A percentile compares a stretch with the other conserved stretches of the same genome.
These are phyloP conservation scores for Russula griseocarnosa DNA, from an alignment of 768 basidiomycete species.

Conservation along the genomic window DNA sequence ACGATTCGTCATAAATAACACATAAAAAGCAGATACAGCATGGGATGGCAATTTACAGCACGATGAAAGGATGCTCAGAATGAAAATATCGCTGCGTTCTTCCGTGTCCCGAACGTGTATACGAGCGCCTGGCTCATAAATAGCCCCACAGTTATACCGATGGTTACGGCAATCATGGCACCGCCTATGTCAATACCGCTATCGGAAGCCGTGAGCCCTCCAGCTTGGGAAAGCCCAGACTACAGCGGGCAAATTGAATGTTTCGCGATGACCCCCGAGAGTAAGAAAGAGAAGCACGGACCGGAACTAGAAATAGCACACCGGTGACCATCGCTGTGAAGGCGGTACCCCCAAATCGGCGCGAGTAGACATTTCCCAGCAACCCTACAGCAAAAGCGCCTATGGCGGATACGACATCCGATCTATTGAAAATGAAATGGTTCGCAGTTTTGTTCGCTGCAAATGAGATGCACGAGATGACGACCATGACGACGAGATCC, in stretches of 20 bases:
- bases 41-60: background rate
- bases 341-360: constrained; percentile 76
- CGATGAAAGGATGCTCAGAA: constrained; percentile 40
- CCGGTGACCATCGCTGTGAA: constrained; percentile 92
- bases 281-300: constrained; percentile 38
- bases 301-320: constrained; percentile 79
- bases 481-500: constrained; percentile 75
- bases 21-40: background rate
- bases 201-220: constrained; percentile 79
- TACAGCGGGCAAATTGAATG: constrained; percentile 32
- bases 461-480: constrained; percentile 75
- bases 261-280: constrained; percentile 1
- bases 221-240: constrained; percentile 81
- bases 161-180: constrained; percentile 84
- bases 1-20: background rate
- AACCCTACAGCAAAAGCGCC: constrained; percentile 76
- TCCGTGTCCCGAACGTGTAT: constrained; percentile 75
- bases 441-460: constrained; percentile 75
- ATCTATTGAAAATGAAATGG: constrained; percentile 76
- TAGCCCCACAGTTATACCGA: constrained; percentile 82
- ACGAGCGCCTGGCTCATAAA: constrained; percentile 84
- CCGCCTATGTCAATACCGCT: constrained; percentile 79
- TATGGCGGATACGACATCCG: constrained; percentile 77
- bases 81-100: constrained; percentile 75
- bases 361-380: constrained; percentile 72